Evolutionary conservation across 345 rosid genomes (phyloP).

Genomic region (Adansonia digitata): DNA sequence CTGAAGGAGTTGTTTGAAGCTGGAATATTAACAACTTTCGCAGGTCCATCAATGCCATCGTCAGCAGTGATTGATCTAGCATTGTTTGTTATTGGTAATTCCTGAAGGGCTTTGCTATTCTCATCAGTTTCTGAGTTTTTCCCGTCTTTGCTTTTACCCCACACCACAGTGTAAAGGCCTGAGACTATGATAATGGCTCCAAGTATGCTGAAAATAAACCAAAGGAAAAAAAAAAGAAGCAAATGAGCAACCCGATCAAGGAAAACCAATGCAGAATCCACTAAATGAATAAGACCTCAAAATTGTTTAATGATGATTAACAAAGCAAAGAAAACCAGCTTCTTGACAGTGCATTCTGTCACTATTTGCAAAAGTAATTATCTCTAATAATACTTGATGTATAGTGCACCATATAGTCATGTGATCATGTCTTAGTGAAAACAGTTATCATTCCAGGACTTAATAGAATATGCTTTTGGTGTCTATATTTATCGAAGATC

Average conservation of each 20-base stretch:
- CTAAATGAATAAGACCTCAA: neutral
- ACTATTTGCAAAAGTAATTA: neutral
- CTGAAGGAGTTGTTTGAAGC: slow-evolving; percentile 10
- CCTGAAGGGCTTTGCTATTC: slow-evolving; percentile 28
- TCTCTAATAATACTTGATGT: too few relatives aligned
- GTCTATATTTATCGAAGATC: too few relatives aligned
- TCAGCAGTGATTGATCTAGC: slow-evolving; percentile 14
- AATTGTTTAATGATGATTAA: neutral
- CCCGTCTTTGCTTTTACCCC: slow-evolving; percentile 87
- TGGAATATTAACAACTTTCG: slow-evolving; percentile 11
- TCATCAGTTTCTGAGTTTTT: slow-evolving; percentile 18
- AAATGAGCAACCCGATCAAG: neutral
- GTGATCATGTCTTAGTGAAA: neutral
- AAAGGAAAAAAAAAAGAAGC: neutral
- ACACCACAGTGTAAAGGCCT: slow-evolving; percentile 75
- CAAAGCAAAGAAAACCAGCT: neutral
- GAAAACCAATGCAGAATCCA: neutral
- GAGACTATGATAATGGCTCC: slow-evolving; percentile 76
- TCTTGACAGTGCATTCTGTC: neutral
- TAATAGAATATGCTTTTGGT: neutral
- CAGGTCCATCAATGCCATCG: slow-evolving; percentile 16
- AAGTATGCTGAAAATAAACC: slow-evolving; percentile 42
- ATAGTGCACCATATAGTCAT: too few relatives aligned
- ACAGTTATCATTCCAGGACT: neutral
- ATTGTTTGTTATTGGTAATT: slow-evolving; percentile 45